Base-by-base conservation (phyloP, 108 stramenopile genomes). In the Aurantiochytrium sp. region DNA sequence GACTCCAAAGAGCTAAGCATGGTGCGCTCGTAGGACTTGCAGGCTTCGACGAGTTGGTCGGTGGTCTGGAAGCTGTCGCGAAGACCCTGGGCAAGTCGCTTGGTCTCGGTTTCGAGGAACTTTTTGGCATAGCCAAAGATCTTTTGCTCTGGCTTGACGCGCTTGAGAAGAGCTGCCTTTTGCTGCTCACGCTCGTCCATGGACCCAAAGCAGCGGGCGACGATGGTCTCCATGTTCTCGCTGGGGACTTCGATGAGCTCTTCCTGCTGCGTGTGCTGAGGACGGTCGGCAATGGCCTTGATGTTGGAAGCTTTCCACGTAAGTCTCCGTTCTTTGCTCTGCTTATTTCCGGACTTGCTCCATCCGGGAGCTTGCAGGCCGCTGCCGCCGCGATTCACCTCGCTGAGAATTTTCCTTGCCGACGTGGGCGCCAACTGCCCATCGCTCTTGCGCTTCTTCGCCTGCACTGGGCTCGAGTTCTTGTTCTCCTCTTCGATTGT, bases 121-220 rank as follows among this genome's bases (percentile, higher is more conserved):
- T 90, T 72, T 5, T 73, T 51, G 12, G 89, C 72, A 43, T 73
- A 69, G 28, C 64, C 87, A 25, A 59, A 60, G 58, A 88, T 28
- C 87, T 88, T 88, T 60, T 88, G 87, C 59, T 88, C 87, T 10
- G 58, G 87, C 58, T 88, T 83, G 45, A 53, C 51, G 25, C 76
- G 45, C 76, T 83, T 83, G 19, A 83, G 23, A 23, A 83, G 76
- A 53, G n/a, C n/a, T 6, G 76, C 45, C 51, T 23, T 47, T 45
- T 83, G 49, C 51, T 47, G 45, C 51, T 83, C 76, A 45, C 76
- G 76, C 1, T 83, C 76, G 51, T 83, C 76, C 49, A 25, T 6
- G n/a, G 19, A 21, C 45, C 76, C 76, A 83, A 83, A 83, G 51
- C 45, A 83, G 12, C 51, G 45, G 45, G 51, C 23, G 19, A 53